Percentiles rank a stretch among this genome's conserved stretches.
Conservation (phyloP, 1,284 basidiomycete species). For the Neotropicomus parvogracilis region DNA sequence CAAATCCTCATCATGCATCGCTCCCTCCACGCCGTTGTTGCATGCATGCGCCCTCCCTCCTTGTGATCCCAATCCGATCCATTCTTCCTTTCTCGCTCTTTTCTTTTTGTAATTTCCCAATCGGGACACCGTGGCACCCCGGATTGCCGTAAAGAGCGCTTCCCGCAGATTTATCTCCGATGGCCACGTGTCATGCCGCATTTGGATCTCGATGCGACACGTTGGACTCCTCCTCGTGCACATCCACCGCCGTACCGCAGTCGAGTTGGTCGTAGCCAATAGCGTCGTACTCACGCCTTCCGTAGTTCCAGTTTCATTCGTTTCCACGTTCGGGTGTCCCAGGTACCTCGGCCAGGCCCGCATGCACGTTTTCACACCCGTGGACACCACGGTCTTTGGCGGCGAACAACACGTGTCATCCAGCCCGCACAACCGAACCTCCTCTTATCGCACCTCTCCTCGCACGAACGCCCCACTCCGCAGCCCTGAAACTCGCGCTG, state of each 20-base stretch:
- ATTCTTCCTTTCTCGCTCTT: constrained; percentile 11
- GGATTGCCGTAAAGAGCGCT: constrained; percentile 29
- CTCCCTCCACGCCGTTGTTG: constrained; percentile 21
- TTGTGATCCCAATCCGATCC: constrained; percentile 24
- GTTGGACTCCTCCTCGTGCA: constrained; percentile 18
- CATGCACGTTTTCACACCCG: constrained; percentile 10
- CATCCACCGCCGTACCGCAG: constrained; percentile 19
- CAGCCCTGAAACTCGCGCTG: constrained; percentile 9
- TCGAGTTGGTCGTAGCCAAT: constrained; percentile 17
- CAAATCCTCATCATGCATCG: constrained; percentile 24
- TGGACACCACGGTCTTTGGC: constrained; percentile 24
- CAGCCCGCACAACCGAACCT: constrained; percentile 9
- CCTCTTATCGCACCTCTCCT: constrained; percentile 22
- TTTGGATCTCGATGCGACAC: constrained; percentile 25
- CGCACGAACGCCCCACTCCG: constrained; percentile 22
- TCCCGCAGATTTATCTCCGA: constrained; percentile 34
- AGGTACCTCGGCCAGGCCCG: constrained; percentile 7
- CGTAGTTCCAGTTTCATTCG: constrained; percentile 6
- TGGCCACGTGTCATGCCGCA: constrained; percentile 28
- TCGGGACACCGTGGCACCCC: constrained; percentile 29
- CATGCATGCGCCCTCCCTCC: constrained; percentile 16
- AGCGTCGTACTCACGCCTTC: constrained; percentile 4
- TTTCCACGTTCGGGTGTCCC: constrained; percentile 12
- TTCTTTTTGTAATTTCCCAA: constrained; percentile 21
- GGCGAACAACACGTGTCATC: constrained; percentile 22